phyloP scores from a whole-genome alignment of 2,329 filamentous ascomycete genomes.

The Cordyceps cicadae region DNA sequence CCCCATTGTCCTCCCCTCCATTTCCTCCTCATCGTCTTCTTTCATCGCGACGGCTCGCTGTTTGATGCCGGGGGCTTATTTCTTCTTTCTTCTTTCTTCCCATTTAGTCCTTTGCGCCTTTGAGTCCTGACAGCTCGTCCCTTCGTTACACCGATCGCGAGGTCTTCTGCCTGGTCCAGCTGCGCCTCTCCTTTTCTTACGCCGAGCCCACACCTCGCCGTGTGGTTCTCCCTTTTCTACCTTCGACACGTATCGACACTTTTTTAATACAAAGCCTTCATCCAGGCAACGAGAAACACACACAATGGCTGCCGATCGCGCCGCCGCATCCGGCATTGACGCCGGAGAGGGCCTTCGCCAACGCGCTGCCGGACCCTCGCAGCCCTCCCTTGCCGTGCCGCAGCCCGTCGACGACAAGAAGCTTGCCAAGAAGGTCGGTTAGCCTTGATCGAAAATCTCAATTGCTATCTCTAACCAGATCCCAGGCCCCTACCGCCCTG shows the following conservation, averaged over 20 bases:
- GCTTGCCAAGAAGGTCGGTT: slow-evolving; percentile 44
- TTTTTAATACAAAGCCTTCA: background rate
- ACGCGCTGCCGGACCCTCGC: slow-evolving; percentile 36
- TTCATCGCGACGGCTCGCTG: slow-evolving; percentile 14
- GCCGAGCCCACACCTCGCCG: background rate
- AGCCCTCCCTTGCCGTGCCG: slow-evolving; percentile 27
- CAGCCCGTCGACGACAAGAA: slow-evolving; percentile 49
- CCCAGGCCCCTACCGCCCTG: slow-evolving; percentile 49
- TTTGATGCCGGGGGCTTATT: slow-evolving; percentile 10
- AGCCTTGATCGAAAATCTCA: background rate
- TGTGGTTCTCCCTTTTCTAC: background rate
- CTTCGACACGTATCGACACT: slow-evolving; percentile 4
- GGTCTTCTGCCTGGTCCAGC: slow-evolving; percentile 16
- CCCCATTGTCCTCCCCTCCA: background rate
- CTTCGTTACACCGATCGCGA: slow-evolving; percentile 21
- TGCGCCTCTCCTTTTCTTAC: slow-evolving; percentile 10
- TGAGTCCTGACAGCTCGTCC: slow-evolving; percentile 31
- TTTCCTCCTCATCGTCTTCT: slow-evolving; percentile 1
- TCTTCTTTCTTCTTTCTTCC: slow-evolving; percentile 16
- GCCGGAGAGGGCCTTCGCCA: slow-evolving; percentile 47
- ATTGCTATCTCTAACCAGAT: background rate
- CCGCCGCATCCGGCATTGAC: slow-evolving; percentile 53
- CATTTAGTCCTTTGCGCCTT: slow-evolving; percentile 10
- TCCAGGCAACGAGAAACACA: background rate
- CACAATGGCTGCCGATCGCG: slow-evolving; percentile 47